Base-by-base conservation (phyloP, 2,329 filamentous ascomycete species). In the Colletotrichum tamarilloi region DNA sequence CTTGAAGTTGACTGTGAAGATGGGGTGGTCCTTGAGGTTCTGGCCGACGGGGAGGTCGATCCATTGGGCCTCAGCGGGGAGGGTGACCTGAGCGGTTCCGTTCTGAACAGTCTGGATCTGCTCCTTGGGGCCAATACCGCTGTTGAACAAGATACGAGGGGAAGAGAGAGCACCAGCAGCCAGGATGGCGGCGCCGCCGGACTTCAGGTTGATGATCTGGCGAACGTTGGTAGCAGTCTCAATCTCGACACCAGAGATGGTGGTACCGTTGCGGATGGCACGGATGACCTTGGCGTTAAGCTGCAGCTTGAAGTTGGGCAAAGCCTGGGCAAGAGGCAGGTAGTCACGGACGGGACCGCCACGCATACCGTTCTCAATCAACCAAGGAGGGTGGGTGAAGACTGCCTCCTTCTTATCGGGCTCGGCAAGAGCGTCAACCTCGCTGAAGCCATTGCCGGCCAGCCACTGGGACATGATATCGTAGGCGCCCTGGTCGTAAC, bases 91-190 rank as follows among this genome's bases (percentile, higher is more conserved):
- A 14, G 60, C 14, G 11, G 68, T 64, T 24, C 89, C 0, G 88
- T 89, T 2, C 88, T 81, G 79, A 69, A 87, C 83, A 5, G 81
- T 80, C 19, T 83, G 72, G 2, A 92, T 83, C 60, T 91, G 85
- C 0, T 82, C 78, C 14, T 76, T 76, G 2, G 86, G 86, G 1
- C 90, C 90, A 38, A 92, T 83, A 32, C 90, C 90, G 26, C 85
- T 88, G 3, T 90, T 84, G 76, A 89, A 89, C 8, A 92, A 85
- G 1, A 92, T 78, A 46, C 89, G 86, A 5, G 74, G 74, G 52
- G 69, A 73, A 12, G 75, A 76, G 19, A 76, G 62, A n/a, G 75
- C 75, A 58, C 75, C 75, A 1, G 75, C 72, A 7, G 75, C 73
- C 53, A 76, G 75, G 30, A 76, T 49, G 26, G 75, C 69, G 38